phyloP scores from a whole-genome alignment of 768 basidiomycete species.

The Boletus reticuloceps region DNA sequence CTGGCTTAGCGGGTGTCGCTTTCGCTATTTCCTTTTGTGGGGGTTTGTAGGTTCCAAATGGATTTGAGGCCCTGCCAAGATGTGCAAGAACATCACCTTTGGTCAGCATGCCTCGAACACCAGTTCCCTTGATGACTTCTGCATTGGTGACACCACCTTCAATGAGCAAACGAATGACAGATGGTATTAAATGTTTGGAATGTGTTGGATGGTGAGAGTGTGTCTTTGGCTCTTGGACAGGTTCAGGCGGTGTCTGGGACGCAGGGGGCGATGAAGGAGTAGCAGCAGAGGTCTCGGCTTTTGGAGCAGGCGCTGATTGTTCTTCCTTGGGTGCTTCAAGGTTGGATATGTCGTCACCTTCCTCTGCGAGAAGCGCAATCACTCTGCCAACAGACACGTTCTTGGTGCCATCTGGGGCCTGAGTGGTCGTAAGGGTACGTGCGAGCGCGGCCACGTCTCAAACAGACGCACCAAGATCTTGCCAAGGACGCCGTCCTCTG shows the following conservation, averaged over 20 bases:
- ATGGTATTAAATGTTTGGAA: conserved; percentile 81
- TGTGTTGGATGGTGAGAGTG: conserved; percentile 40
- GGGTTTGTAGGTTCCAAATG: conserved; percentile 71
- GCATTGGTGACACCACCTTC: conserved; percentile 53
- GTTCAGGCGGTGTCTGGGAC: conserved; percentile 16
- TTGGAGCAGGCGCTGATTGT: conserved; percentile 8
- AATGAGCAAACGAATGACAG: conserved; percentile 78
- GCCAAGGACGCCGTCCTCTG: conserved; percentile 92
- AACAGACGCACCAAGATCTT: conserved; percentile 76
- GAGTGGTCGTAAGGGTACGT: conserved; percentile 1
- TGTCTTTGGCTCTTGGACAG: conserved; percentile 34
- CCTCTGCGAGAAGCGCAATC: conserved; percentile 92
- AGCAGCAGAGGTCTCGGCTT: conserved; percentile 23
- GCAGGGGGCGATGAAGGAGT: conserved; percentile 15
- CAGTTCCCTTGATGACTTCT: conserved; percentile 80
- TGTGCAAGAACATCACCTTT: conserved; percentile 92
- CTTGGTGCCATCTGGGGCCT: conserved; percentile 79
- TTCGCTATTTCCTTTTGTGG: conserved; percentile 27
- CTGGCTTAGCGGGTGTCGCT: conserved; percentile 31
- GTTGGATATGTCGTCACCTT: conserved; percentile 92
- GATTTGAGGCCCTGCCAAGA: conserved; percentile 78
- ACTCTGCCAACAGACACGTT: conserved; percentile 83
- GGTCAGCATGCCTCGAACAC: conserved; percentile 89
- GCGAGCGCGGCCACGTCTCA: neutral
- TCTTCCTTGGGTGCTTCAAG: conserved; percentile 60